Percentiles rank a stretch among this genome's conserved stretches.
Conservation (phyloP, 1,284 basidiomycete species). For the Porogramme epimiltina region DNA sequence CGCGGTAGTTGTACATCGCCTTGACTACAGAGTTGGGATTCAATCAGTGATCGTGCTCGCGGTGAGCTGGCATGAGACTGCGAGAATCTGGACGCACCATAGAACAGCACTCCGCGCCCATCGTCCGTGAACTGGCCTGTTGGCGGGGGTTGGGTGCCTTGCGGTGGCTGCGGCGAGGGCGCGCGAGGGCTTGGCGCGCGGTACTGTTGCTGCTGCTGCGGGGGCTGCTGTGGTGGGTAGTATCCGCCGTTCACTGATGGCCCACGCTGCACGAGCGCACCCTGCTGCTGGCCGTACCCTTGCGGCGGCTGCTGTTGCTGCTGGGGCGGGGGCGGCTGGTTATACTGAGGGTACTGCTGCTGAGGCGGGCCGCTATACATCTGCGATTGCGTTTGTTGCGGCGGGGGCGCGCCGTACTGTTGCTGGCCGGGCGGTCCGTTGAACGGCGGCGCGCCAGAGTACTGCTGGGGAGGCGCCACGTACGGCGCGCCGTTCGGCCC, state of each 20-base stretch:
- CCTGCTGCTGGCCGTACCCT: constrained; percentile 15
- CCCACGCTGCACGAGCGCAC: constrained; percentile 22
- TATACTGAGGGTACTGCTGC: background rate
- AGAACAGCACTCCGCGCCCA: constrained; percentile 81
- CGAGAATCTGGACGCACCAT: too few species aligned
- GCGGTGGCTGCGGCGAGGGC: constrained; percentile 41
- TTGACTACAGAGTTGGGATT: constrained; percentile 64
- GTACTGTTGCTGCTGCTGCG: constrained; percentile 18
- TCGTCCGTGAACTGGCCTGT: constrained; percentile 78
- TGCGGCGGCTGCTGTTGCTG: constrained; percentile 9
- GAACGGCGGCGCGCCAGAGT: constrained; percentile 14
- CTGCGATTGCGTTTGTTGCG: constrained; percentile 36
- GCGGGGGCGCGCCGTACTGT: constrained; percentile 35
- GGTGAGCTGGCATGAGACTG: too few species aligned
- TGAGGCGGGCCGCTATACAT: constrained; percentile 17
- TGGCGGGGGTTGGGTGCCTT: constrained; percentile 40
- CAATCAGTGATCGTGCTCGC: too few species aligned
- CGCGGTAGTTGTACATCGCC: constrained; percentile 90
- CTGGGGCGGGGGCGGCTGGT: constrained; percentile 14
- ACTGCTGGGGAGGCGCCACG: constrained; percentile 19
- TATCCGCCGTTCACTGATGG: constrained; percentile 27
- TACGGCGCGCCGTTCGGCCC: constrained; percentile 21
- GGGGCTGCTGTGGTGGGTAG: constrained; percentile 18
- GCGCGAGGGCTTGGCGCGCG: constrained; percentile 35
- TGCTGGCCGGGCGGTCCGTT: constrained; percentile 12